These are phyloP conservation scores for Dactylonectria macrodidyma DNA, from an alignment of 2,329 filamentous ascomycete genomes.

Conservation along the genomic window DNA sequence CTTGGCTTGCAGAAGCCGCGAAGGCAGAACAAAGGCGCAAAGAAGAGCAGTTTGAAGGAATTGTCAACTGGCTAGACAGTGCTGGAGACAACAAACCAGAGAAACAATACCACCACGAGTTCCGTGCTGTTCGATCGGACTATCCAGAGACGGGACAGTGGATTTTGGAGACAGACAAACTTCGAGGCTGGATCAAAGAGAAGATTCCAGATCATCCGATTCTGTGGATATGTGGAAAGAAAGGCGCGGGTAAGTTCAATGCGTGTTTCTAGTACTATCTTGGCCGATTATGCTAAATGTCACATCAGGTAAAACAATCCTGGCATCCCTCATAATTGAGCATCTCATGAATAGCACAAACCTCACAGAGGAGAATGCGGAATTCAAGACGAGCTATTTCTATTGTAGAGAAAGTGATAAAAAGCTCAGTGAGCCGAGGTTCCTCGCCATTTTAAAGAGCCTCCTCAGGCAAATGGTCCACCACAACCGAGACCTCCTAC, in stretches of 20 bases:
- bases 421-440: background rate
- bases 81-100: conserved; percentile 5
- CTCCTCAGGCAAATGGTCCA: conserved; percentile 12
- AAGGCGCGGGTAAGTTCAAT: conserved; percentile 26
- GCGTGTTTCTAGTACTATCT: too few species aligned
- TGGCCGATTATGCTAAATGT: conserved; percentile 22
- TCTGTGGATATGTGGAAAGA: conserved; percentile 29
- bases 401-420: conserved; percentile 57
- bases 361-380: background rate
- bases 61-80: conserved; percentile 18
- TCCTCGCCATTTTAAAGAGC: conserved; percentile 17
- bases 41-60: background rate
- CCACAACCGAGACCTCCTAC: conserved; percentile 15
- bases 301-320: conserved; percentile 57
- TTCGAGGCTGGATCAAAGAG: conserved; percentile 20
- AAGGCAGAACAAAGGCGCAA: conserved; percentile 9
- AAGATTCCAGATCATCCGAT: conserved; percentile 17
- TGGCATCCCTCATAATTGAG: conserved; percentile 57
- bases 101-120: conserved; percentile 3
- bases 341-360: conserved; percentile 18
- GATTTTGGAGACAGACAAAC: conserved; percentile 5
- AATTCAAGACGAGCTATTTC: conserved; percentile 54
- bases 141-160: conserved; percentile 22
- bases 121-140: background rate
- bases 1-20: background rate